Percentiles rank a stretch among this genome's conserved stretches.
phyloP scores from a whole-genome alignment of 257 asterid genomes.

The Schizonepeta tenuifolia region DNA sequence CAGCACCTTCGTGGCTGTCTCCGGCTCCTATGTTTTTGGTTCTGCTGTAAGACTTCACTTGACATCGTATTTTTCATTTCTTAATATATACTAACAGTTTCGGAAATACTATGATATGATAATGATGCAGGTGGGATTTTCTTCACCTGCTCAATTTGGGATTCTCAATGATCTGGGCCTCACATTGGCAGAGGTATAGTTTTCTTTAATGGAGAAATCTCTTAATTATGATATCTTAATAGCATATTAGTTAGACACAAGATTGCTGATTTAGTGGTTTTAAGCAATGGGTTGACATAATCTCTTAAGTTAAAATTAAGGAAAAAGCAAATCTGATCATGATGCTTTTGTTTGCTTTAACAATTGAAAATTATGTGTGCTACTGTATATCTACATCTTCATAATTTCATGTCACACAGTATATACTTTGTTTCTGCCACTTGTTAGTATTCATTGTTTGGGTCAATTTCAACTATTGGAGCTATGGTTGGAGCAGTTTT shows the following conservation, averaged over 20 bases:
- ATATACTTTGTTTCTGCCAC: not conserved
- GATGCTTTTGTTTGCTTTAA: too few relatives aligned
- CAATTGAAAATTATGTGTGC: not conserved
- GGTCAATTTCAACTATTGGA: slow-evolving; percentile 84
- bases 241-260: too few relatives aligned
- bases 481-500: slow-evolving; percentile 84
- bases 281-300: not conserved
- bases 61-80: not conserved
- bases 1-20: slow-evolving; percentile 76
- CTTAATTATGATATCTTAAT: too few relatives aligned
- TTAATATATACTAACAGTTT: not conserved
- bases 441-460: slow-evolving; percentile 80
- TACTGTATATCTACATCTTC: not conserved
- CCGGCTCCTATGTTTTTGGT: slow-evolving; percentile 88
- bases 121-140: slow-evolving; percentile 70
- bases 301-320: too few relatives aligned
- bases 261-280: not conserved
- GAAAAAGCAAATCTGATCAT: too few relatives aligned
- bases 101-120: not conserved
- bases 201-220: not conserved
- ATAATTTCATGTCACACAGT: slow-evolving; percentile 12
- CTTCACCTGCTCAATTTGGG: slow-evolving; percentile 87
- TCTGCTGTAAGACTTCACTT: slow-evolving; percentile 62
- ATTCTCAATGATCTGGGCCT: slow-evolving; percentile 74
- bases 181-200: slow-evolving; percentile 64